Conservation (phyloP, 306 rosid species). For the Begonia peltatifolia region DNA sequence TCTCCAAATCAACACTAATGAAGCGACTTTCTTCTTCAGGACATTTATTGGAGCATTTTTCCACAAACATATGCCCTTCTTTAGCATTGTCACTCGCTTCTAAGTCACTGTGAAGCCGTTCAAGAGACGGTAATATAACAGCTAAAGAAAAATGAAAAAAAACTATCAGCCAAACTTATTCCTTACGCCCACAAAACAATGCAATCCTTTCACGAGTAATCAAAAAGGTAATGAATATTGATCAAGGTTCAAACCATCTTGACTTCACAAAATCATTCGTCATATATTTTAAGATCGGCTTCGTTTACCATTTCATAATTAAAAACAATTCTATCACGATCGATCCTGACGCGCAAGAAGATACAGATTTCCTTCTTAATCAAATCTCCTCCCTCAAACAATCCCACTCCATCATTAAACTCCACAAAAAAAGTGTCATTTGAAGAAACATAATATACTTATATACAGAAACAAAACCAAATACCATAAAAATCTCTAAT, state of each 20-base stretch:
- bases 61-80: slow-evolving; percentile 22
- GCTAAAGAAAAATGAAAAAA: slow-evolving; percentile 34
- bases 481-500: not conserved
- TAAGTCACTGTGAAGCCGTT: slow-evolving; percentile 61
- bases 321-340: too few species aligned
- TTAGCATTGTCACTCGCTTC: slow-evolving; percentile 36
- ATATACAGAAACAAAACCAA: not conserved
- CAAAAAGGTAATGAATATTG: too few species aligned
- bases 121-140: slow-evolving; percentile 72
- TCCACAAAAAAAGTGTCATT: not conserved
- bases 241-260: too few species aligned
- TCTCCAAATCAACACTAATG: slow-evolving; percentile 37
- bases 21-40: slow-evolving; percentile 19
- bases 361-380: too few species aligned
- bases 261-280: too few species aligned
- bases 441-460: not conserved
- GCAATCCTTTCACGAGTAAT: too few species aligned
- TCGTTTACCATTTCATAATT: too few species aligned
- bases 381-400: not conserved
- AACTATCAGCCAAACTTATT: not conserved
- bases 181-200: too few species aligned
- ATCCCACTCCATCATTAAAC: too few species aligned
- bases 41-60: slow-evolving; percentile 24
- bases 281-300: too few species aligned
- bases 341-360: too few species aligned